Evolutionary conservation across 768 basidiomycete species (phyloP).

Genomic region (Tricholoma sp.): DNA sequence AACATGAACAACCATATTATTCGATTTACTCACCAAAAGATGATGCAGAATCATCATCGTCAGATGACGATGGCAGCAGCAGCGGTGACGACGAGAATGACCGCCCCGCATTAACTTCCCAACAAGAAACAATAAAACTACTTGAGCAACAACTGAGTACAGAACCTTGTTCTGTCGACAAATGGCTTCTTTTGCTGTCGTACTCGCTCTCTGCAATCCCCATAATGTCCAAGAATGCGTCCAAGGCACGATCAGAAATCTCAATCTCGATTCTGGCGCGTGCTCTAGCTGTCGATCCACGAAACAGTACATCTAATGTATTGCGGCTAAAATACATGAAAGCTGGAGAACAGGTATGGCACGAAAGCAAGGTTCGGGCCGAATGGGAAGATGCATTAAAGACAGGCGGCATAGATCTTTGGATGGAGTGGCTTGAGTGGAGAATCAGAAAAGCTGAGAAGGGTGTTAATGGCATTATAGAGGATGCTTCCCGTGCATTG

Average conservation of each 20-base stretch:
- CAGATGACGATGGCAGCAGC: constrained; percentile 19
- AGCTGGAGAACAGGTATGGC: constrained; percentile 72
- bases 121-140: constrained; percentile 52
- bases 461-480: constrained; percentile 49
- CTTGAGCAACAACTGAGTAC: constrained; percentile 51
- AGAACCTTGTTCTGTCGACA: constrained; percentile 46
- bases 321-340: constrained; percentile 63
- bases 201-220: constrained; percentile 62
- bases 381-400: constrained; percentile 71
- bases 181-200: constrained; percentile 62
- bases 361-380: constrained; percentile 41
- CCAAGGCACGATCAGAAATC: constrained; percentile 65
- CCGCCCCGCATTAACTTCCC: constrained; percentile 37
- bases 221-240: constrained; percentile 59
- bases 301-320: constrained; percentile 41
- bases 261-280: constrained; percentile 61
- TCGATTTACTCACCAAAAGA: constrained; percentile 35
- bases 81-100: constrained; percentile 33
- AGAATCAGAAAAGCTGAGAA: constrained; percentile 42
- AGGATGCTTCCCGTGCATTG: constrained; percentile 46
- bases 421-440: constrained; percentile 83
- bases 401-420: constrained; percentile 50
- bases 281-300: constrained; percentile 52
- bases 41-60: constrained; percentile 15
- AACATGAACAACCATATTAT: constrained; percentile 41